Evolutionary conservation across 176 grass and related monocot genomes (phyloP), one percentile per base, ranked within the genome.

Genomic region (Oryza rufipogon): DNA sequence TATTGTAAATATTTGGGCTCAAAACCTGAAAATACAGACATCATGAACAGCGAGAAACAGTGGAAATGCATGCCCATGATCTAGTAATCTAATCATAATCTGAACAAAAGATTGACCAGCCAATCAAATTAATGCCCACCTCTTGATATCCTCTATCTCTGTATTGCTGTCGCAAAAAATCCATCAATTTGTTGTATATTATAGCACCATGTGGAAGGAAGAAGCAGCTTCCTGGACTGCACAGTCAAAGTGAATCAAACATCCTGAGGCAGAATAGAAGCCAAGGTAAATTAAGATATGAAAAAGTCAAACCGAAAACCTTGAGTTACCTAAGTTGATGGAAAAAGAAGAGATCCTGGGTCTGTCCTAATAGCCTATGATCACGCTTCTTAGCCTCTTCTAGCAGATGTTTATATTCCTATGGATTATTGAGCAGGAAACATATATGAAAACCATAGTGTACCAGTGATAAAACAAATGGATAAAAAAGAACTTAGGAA

Each of bases 291-390:
- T 7, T 58, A 71, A 34, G 7, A 47, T 71, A 33, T 41, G 41
- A 49, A 76, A 44, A 41, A 54, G 56, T 39, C 79, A 87, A 73
- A 84, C 71, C 48, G 72, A 17, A 63, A 77, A 56, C 9, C 46
- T 3, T 5, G 89, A 52, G 36, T 11, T 88, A 98, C 96, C 96
- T 99, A 79, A 99, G 96, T 63, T 66, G 93, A 93, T 99, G 93
- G 89, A 99, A 99, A 89, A 99, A 99, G 93, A 99, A 99, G 87
- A 99, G 96, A 33, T 99, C 93, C 58, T 99, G 96, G 41, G 90
- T 76, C 81, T 85, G 89, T 80, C 96, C 96, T 32, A 99, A 66
- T 71, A 94, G 41, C 67, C 96, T 99, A 82, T 99, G 96, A 84
- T 99, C 96, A 13, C 91, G 91, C 88, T 99, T 99, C 84, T 99